These are phyloP conservation scores for Lotmaria passim DNA, from an alignment of 208 protist species.

Conservation along the genomic window DNA sequence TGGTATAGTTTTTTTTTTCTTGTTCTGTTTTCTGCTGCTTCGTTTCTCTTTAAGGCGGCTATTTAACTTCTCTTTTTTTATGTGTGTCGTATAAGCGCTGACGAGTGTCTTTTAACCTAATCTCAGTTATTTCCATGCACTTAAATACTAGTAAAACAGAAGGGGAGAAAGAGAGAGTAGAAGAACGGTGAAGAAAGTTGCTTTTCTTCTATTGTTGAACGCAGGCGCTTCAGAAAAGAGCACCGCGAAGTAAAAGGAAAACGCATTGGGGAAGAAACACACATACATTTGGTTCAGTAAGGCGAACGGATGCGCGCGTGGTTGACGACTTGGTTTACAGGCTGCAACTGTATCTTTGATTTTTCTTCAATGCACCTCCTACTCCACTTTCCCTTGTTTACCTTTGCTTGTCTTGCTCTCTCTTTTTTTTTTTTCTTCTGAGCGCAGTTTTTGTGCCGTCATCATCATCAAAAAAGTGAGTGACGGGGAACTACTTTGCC, in stretches of 20 bases:
- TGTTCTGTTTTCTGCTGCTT: background rate
- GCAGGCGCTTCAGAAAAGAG: background rate
- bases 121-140: background rate
- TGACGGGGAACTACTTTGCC: too few species aligned
- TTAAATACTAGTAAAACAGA: constrained; percentile 12
- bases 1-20: constrained; percentile 28
- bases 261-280: background rate
- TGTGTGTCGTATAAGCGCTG: background rate
- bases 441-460: too few species aligned
- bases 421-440: background rate
- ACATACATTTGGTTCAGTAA: too few species aligned
- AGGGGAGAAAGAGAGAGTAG: constrained; percentile 1
- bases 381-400: too few species aligned
- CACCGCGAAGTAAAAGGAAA: background rate
- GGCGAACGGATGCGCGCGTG: too few species aligned
- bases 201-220: background rate
- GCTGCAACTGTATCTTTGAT: too few species aligned
- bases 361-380: background rate
- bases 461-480: too few species aligned
- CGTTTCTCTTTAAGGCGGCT: background rate
- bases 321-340: too few species aligned
- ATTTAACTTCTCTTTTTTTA: constrained; percentile 1
- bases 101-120: background rate
- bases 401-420: background rate
- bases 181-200: background rate